Evolutionary conservation across 768 basidiomycete genomes (phyloP).

Genomic region (Mycena albidolilacea): DNA sequence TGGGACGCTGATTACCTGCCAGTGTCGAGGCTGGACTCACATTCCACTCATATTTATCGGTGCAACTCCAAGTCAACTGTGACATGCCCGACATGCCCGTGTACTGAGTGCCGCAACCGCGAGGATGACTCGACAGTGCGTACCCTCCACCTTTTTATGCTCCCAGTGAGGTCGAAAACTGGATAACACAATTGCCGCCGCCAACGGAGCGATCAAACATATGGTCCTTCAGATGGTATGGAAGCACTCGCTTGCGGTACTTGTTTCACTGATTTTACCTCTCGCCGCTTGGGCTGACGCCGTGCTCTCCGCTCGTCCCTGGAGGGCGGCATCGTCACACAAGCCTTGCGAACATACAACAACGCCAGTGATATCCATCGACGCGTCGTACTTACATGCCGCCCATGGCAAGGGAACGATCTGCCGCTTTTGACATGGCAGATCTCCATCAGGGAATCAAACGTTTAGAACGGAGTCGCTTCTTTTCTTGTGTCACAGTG

Average conservation of each 20-base stretch:
- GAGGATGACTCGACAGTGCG: neutral
- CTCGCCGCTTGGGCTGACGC: neutral
- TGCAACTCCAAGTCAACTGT: neutral
- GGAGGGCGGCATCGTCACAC: too few species aligned
- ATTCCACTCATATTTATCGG: neutral
- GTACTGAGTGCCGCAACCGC: neutral
- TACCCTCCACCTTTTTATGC: too few species aligned
- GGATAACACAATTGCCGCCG: too few species aligned
- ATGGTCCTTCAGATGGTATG: neutral
- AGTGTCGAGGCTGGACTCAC: too few species aligned
- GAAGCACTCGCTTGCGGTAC: neutral
- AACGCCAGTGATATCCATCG: neutral
- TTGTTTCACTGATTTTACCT: neutral
- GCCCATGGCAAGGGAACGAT: conserved; percentile 2
- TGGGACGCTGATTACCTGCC: too few species aligned
- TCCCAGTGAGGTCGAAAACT: too few species aligned
- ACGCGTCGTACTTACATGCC: conserved; percentile 3
- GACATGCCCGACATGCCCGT: conserved; percentile 6
- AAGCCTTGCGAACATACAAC: too few species aligned
- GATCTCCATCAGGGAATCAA: conserved; percentile 15
- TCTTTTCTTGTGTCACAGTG: neutral
- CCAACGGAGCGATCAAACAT: neutral
- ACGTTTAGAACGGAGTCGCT: neutral
- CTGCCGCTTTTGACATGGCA: conserved; percentile 11
- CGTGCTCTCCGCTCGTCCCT: too few species aligned